phyloP scores from a whole-genome alignment of 2,329 filamentous ascomycete species.

The Diaporthe sp. region DNA sequence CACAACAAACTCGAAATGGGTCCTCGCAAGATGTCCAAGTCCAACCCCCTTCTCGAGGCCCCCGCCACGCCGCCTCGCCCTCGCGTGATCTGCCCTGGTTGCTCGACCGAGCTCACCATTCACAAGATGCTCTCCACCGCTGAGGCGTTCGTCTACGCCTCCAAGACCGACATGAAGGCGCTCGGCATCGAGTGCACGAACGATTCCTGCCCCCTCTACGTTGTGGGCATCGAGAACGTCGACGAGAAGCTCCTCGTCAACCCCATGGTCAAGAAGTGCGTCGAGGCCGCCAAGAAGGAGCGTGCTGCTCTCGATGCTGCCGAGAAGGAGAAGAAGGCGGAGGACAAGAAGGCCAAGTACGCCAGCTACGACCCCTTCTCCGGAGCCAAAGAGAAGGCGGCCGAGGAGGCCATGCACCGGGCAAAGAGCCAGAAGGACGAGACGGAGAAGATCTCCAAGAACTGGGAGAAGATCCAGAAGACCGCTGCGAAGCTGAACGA shows the following conservation, averaged over 20 bases:
- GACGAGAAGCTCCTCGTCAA: neutral
- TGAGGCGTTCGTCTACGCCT: neutral
- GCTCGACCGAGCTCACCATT: neutral
- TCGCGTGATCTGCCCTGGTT: neutral
- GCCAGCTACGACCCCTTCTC: neutral
- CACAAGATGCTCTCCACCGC: neutral
- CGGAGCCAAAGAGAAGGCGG: neutral
- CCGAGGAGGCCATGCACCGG: too few relatives aligned
- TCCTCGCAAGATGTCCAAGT: neutral
- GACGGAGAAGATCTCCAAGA: too few relatives aligned
- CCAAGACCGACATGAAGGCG: neutral
- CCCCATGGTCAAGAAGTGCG: neutral
- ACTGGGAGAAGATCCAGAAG: neutral
- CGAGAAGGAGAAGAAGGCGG: neutral
- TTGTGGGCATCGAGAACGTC: neutral
- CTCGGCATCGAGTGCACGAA: neutral
- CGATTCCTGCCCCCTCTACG: neutral
- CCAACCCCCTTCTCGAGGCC: neutral
- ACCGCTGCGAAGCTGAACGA: neutral
- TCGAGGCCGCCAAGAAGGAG: neutral
- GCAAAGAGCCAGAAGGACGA: too few relatives aligned
- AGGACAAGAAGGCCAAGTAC: neutral
- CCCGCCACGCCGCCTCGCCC: neutral
- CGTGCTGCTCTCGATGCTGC: neutral
- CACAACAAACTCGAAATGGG: neutral